Conservation (phyloP, 768 basidiomycete genomes). For the Boletus tomentosulus region DNA sequence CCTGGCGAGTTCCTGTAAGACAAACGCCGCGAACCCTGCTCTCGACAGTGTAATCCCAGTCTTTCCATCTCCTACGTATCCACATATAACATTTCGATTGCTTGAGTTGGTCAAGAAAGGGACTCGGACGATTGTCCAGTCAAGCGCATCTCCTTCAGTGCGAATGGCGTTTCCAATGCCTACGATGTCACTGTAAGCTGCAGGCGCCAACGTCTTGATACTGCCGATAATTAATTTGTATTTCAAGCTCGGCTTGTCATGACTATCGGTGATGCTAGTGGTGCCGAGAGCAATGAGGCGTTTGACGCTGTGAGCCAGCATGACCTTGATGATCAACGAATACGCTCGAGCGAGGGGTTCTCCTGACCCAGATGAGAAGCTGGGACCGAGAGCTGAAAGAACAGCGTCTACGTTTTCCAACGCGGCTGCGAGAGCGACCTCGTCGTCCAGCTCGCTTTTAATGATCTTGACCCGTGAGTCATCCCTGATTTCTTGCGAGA, state of each 20-base stretch:
- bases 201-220: slow-evolving; percentile 39
- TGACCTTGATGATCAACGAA: slow-evolving; percentile 47
- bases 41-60: slow-evolving; percentile 49
- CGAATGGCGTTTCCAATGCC: slow-evolving; percentile 57
- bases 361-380: slow-evolving; percentile 35
- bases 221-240: slow-evolving; percentile 36
- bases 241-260: slow-evolving; percentile 51
- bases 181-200: slow-evolving; percentile 66
- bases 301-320: slow-evolving; percentile 48
- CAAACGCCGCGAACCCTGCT: slow-evolving; percentile 57
- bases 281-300: slow-evolving; percentile 68
- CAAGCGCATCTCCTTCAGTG: slow-evolving; percentile 43
- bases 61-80: slow-evolving; percentile 65
- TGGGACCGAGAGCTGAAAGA: slow-evolving; percentile 63
- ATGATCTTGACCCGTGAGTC: slow-evolving; percentile 45
- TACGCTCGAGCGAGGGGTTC: slow-evolving; percentile 66
- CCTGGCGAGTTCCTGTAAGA: slow-evolving; percentile 51
- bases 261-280: slow-evolving; percentile 55
- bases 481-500: slow-evolving; percentile 47
- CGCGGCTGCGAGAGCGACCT: slow-evolving; percentile 45
- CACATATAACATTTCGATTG: slow-evolving; percentile 46
- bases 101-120: slow-evolving; percentile 53
- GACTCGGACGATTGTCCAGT: slow-evolving; percentile 71
- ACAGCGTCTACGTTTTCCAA: slow-evolving; percentile 58
- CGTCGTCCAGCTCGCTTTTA: slow-evolving; percentile 54